A percentile compares a stretch with the other conserved stretches of the same genome.
Evolutionary conservation across 1,284 basidiomycete species (phyloP).

Genomic region (Trichosporon ovoides): DNA sequence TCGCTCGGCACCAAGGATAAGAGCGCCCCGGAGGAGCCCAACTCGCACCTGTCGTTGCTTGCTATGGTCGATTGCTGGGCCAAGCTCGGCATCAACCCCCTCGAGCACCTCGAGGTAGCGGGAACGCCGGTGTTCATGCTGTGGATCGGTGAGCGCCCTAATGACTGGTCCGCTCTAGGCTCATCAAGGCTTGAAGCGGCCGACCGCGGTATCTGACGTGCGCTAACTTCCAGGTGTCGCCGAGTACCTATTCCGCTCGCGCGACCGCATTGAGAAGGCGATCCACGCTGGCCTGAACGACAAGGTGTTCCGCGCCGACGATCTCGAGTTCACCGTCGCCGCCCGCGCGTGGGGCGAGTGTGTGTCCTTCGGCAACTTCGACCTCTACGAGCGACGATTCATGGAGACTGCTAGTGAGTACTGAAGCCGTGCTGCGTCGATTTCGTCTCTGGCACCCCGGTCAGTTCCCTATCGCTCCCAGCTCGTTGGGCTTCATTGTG

Average conservation of each 20-base stretch:
- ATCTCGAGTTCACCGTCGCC: conserved; percentile 90
- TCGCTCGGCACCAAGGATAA: conserved; percentile 60
- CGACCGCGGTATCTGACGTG: not conserved
- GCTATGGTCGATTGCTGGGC: conserved; percentile 99
- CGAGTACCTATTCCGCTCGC: conserved; percentile 80
- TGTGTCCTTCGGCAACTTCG: conserved; percentile 86
- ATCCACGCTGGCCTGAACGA: conserved; percentile 73
- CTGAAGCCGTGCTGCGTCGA: not conserved
- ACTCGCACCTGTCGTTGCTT: conserved; percentile 91
- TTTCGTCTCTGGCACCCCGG: not conserved
- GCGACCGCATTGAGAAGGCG: conserved; percentile 61
- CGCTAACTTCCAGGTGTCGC: conserved; percentile 59
- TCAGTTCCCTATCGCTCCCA: not conserved
- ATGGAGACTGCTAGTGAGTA: conserved; percentile 61
- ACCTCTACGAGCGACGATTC: conserved; percentile 78
- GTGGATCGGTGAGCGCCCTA: conserved; percentile 64
- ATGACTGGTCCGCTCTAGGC: not conserved
- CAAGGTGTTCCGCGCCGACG: conserved; percentile 76
- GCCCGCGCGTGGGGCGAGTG: conserved; percentile 96
- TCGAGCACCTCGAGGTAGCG: conserved; percentile 84
- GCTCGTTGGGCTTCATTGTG: not conserved
- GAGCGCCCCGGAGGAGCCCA: conserved; percentile 46
- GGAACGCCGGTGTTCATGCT: conserved; percentile 94
- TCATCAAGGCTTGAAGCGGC: not conserved
- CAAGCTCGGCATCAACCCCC: conserved; percentile 77